Percentiles rank a stretch among this genome's conserved stretches.
These are phyloP conservation scores for Ogataea methanolica DNA, from an alignment of 805 yeast genomes.

Conservation along the genomic window DNA sequence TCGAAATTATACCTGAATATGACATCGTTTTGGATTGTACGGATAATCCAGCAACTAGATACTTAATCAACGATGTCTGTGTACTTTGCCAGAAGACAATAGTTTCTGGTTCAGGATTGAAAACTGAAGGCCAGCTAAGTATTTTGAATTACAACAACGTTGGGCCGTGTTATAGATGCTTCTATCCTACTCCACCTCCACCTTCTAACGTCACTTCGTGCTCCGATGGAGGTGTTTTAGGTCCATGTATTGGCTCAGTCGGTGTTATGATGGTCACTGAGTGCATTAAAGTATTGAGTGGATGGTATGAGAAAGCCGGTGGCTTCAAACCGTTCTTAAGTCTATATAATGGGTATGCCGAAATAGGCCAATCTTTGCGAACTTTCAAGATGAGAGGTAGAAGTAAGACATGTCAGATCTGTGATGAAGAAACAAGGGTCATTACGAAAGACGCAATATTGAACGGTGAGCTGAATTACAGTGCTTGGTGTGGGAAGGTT, in stretches of 20 bases:
- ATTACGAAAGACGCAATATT: slow-evolving; percentile 46
- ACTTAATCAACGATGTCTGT: slow-evolving; percentile 80
- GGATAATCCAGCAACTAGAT: slow-evolving; percentile 85
- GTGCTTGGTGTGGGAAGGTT: slow-evolving; percentile 68
- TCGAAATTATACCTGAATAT: slow-evolving; percentile 55
- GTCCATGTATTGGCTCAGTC: slow-evolving; percentile 92
- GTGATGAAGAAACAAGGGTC: slow-evolving; percentile 47
- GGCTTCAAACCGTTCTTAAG: slow-evolving; percentile 66
- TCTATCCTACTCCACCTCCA: slow-evolving; percentile 87
- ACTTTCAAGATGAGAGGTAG: slow-evolving; percentile 76
- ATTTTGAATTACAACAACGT: slow-evolving; percentile 57
- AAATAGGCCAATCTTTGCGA: slow-evolving; percentile 56
- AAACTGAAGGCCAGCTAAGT: slow-evolving; percentile 85
- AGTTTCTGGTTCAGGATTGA: slow-evolving; percentile 88
- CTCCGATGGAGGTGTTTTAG: slow-evolving; percentile 89
- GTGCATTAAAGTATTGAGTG: slow-evolving; percentile 67
- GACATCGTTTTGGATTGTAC: slow-evolving; percentile 90
- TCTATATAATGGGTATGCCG: slow-evolving; percentile 58
- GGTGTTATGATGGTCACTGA: slow-evolving; percentile 90
- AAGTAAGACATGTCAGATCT: slow-evolving; percentile 55
- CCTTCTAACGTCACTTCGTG: slow-evolving; percentile 80
- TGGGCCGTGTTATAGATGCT: slow-evolving; percentile 95
- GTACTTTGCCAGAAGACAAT: slow-evolving; percentile 66
- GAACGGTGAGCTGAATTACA: slow-evolving; percentile 52
- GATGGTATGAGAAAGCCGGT: slow-evolving; percentile 42